Evolutionary conservation across 441 rosid species (phyloP).

Genomic region (Cnidoscolus chayamansa): DNA sequence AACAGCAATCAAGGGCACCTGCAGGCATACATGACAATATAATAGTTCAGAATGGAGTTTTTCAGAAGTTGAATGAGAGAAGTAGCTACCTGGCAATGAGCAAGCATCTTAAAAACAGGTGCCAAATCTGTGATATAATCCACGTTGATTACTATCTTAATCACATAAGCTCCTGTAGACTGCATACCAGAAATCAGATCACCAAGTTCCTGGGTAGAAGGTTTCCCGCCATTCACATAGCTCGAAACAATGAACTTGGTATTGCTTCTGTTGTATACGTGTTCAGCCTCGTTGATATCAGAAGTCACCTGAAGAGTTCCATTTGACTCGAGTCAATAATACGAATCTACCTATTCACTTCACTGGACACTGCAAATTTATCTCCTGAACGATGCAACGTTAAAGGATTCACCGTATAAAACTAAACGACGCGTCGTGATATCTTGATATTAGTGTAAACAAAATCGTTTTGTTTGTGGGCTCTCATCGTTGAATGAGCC

Average conservation of each 20-base stretch:
- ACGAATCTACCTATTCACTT: neutral
- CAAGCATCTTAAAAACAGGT: slow-evolving; percentile 37
- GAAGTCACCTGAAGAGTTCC: slow-evolving; percentile 30
- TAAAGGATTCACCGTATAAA: no score
- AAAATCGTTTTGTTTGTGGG: no score
- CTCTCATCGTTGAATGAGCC: no score
- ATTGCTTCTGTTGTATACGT: slow-evolving; percentile 23
- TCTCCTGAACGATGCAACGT: no score
- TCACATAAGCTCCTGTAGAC: slow-evolving; percentile 45
- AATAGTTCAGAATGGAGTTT: neutral
- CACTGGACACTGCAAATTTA: no score
- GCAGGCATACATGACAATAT: neutral
- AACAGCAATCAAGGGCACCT: slow-evolving; percentile 52
- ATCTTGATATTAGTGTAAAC: no score
- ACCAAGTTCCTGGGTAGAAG: slow-evolving; percentile 41
- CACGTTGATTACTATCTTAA: slow-evolving; percentile 43
- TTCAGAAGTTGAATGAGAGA: neutral
- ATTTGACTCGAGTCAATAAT: neutral
- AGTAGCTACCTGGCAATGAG: slow-evolving; percentile 40
- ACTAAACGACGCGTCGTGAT: no score
- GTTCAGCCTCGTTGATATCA: slow-evolving; percentile 26
- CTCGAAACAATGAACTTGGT: slow-evolving; percentile 39
- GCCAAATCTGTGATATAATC: slow-evolving; percentile 42
- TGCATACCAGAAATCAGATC: slow-evolving; percentile 41
- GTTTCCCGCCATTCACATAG: slow-evolving; percentile 32